Evolutionary conservation across 257 asterid genomes (phyloP).

Genomic region (Solanum lignicaule): DNA sequence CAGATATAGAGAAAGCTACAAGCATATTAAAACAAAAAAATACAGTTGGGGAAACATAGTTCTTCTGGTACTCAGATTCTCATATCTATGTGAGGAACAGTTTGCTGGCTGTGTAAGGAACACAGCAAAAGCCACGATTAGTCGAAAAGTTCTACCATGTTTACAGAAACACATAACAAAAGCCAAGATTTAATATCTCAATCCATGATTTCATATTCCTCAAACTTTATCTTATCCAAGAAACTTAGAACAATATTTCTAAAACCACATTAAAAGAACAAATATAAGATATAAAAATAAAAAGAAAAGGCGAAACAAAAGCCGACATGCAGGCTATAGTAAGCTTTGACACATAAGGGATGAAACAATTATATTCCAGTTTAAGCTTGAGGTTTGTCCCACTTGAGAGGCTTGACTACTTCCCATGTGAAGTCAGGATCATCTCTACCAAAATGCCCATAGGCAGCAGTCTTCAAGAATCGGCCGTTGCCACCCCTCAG

Average conservation of each 20-base stretch:
- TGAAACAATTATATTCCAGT: not conserved
- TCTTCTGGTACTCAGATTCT: not conserved
- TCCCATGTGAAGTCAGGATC: conserved; percentile 3
- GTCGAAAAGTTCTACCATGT: not conserved
- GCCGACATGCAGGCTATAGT: not conserved
- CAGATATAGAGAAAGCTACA: not conserved
- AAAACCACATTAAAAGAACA: not conserved
- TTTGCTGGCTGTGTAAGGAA: not conserved
- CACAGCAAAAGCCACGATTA: not conserved
- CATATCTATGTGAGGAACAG: not conserved
- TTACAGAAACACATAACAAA: not conserved
- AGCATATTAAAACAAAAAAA: not conserved
- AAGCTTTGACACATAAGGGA: not conserved
- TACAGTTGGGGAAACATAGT: not conserved
- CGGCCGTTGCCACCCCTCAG: not conserved
- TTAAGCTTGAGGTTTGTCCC: not conserved
- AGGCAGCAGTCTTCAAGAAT: conserved; percentile 4
- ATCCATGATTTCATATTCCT: not conserved
- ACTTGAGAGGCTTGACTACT: conserved; percentile 2
- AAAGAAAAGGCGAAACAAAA: not conserved
- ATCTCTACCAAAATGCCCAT: conserved; percentile 3
- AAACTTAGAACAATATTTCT: not conserved
- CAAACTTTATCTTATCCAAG: not conserved
- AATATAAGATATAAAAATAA: not conserved
- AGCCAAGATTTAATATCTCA: not conserved